phyloP scores from a whole-genome alignment of 139 green algal species.

The Eudorina sp. region DNA sequence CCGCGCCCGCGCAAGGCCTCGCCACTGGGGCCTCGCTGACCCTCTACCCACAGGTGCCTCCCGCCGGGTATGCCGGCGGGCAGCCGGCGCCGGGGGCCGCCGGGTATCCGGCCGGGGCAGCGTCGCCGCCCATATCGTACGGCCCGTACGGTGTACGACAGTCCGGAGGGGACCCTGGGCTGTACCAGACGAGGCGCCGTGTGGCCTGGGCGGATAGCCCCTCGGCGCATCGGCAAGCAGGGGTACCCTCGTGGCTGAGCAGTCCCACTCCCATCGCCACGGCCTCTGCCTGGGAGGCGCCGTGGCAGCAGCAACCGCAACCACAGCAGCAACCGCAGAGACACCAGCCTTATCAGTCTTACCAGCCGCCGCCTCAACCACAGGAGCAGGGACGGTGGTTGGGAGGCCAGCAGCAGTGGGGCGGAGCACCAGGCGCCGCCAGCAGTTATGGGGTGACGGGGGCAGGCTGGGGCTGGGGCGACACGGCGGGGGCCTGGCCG shows the following conservation, averaged over 20 bases:
- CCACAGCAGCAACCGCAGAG: conserved; percentile 6
- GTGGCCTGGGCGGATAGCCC: background rate
- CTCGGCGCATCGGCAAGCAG: background rate
- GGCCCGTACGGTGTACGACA: background rate
- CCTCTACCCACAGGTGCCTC: background rate
- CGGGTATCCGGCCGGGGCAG: background rate
- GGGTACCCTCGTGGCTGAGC: background rate
- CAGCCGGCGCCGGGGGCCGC: background rate
- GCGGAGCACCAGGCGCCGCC: background rate
- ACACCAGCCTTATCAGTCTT: background rate
- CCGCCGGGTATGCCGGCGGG: background rate
- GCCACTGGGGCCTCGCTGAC: background rate
- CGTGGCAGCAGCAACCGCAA: background rate
- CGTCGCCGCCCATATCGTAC: background rate
- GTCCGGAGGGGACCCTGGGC: background rate
- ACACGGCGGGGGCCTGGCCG: background rate
- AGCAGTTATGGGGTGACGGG: background rate
- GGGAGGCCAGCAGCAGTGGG: background rate
- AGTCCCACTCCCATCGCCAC: too few species aligned
- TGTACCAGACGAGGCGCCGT: background rate
- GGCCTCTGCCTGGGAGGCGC: background rate
- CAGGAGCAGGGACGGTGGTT: background rate
- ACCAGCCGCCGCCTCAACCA: background rate
- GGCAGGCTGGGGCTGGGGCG: background rate
- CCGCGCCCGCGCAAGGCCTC: too few species aligned